phyloP scores from a whole-genome alignment of 2,329 filamentous ascomycete species.

The Fusarium sp. region DNA sequence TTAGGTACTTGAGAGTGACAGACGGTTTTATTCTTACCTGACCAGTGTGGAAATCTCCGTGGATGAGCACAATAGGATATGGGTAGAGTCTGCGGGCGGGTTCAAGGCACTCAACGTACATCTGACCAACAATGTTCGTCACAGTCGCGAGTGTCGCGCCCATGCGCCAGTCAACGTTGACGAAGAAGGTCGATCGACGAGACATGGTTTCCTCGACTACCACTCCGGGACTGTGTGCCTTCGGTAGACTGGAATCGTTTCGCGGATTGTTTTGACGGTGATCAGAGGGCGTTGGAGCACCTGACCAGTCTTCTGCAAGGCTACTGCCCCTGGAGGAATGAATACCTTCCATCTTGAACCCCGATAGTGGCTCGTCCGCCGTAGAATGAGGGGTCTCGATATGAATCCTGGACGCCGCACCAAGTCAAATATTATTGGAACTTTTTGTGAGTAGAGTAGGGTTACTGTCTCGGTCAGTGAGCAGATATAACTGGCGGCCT shows the following conservation, averaged over 20 bases:
- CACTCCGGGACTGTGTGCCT: neutral
- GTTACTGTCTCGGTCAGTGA: neutral
- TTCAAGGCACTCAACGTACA: slow-evolving; percentile 55
- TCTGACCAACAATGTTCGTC: slow-evolving; percentile 46
- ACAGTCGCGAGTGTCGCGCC: slow-evolving; percentile 22
- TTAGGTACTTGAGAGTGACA: accelerated
- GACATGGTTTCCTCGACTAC: slow-evolving; percentile 24
- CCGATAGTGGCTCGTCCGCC: neutral
- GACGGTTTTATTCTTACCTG: slow-evolving; percentile 40
- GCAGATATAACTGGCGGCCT: neutral
- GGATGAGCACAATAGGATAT: slow-evolving; percentile 52
- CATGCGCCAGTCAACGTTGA: slow-evolving; percentile 45
- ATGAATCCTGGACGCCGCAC: neutral
- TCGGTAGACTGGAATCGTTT: neutral
- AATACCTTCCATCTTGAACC: slow-evolving; percentile 3
- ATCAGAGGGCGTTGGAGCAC: neutral
- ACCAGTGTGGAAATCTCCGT: slow-evolving; percentile 55
- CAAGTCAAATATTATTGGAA: neutral
- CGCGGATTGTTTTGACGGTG: neutral
- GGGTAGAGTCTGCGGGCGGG: slow-evolving; percentile 35
- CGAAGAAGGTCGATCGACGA: slow-evolving; percentile 45
- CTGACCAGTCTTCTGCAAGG: neutral
- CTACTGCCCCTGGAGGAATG: neutral
- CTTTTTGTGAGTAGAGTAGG: neutral
- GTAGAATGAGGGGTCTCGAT: slow-evolving; percentile 6